phyloP scores from a whole-genome alignment of 2,329 filamentous ascomycete species.

The Sphaceloma murrayae region DNA sequence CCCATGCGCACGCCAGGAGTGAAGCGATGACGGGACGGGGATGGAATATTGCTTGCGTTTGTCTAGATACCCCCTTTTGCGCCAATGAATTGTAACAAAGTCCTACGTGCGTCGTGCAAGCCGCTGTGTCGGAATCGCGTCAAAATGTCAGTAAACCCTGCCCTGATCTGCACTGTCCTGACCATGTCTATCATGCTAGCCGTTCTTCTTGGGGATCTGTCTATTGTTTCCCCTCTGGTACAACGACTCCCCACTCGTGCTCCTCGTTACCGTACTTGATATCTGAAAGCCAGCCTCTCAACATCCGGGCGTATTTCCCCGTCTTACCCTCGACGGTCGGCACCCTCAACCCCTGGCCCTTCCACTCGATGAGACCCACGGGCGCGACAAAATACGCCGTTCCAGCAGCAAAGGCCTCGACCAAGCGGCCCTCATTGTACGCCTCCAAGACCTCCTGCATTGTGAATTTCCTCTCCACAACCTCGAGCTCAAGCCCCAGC shows the following conservation, averaged over 20 bases:
- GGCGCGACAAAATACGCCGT: slow-evolving; percentile 56
- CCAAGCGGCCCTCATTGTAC: slow-evolving; percentile 32
- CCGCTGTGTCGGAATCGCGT: no score
- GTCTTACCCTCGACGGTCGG: slow-evolving; percentile 30
- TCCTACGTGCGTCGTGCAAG: no score
- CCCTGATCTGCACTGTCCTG: neutral
- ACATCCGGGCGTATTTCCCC: slow-evolving; percentile 31
- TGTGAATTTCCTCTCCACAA: slow-evolving; percentile 21
- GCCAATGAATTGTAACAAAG: slow-evolving; percentile 9
- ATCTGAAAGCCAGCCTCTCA: slow-evolving; percentile 39
- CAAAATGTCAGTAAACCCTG: no score
- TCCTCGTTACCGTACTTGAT: slow-evolving; percentile 42
- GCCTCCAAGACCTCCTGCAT: slow-evolving; percentile 20
- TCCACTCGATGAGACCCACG: slow-evolving; percentile 38
- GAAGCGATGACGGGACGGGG: slow-evolving; percentile 1
- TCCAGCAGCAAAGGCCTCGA: slow-evolving; percentile 80
- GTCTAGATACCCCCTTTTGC: slow-evolving; percentile 8
- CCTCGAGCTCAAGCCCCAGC: slow-evolving; percentile 33
- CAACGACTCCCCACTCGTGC: slow-evolving; percentile 40
- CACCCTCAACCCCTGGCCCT: slow-evolving; percentile 35
- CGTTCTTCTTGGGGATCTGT: neutral
- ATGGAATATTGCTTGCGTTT: slow-evolving; percentile 7
- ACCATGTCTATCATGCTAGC: neutral
- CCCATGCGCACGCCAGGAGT: slow-evolving; percentile 27
- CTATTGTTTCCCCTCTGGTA: slow-evolving; percentile 29